Base-by-base conservation (phyloP, 768 basidiomycete genomes). In the Tulasnella sp. region DNA sequence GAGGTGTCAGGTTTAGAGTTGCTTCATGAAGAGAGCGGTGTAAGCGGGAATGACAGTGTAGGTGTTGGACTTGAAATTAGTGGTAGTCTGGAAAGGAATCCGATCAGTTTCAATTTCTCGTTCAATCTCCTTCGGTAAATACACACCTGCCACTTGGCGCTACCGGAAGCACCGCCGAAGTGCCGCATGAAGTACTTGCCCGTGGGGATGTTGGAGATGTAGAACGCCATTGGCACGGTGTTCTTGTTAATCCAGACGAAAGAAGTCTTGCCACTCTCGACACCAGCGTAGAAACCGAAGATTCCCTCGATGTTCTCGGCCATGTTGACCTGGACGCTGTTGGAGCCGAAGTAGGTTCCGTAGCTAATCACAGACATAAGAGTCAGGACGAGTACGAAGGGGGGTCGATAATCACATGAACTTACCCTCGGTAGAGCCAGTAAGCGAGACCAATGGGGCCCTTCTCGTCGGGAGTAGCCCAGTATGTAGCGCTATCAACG, bases 221-320 rank as follows among this genome's bases (percentile, higher is more conserved):
- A 84, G 75, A 89, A 86, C 18, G 86, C 82, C 76, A 89, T 83
- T 0, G 88, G 85, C 9, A 80, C 83, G 0, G 87, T 86, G 81
- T 89, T 87, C 83, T 90, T 90, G 87, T 89, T 89, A 76, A 90
- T 83, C 80, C 89, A 85, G 78, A 90, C 88, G 27, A 89, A 82
- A 3, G 88, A 85, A 46, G 87, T 83, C 62, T 68, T 68, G 62
- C 62, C 62, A 75, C 85, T 86, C 36, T 84, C 86, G 72, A 87
- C 86, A 31, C 86, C 86, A 42, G 85, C 87, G 24, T 88, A 88
- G 81, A 88, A 89, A 46, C 89, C 85, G 24, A 88, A 87, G 71
- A 87, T 85, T 34, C 62, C 84, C 1, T 87, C 85, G 68, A 87
- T 86, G 36, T 85, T 84, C 19, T 83, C 85, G 0, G 87, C 83